Evolutionary conservation across 1,284 basidiomycete genomes (phyloP), one percentile per base, ranked within the genome.

Genomic region (Hymenochaete sp.): DNA sequence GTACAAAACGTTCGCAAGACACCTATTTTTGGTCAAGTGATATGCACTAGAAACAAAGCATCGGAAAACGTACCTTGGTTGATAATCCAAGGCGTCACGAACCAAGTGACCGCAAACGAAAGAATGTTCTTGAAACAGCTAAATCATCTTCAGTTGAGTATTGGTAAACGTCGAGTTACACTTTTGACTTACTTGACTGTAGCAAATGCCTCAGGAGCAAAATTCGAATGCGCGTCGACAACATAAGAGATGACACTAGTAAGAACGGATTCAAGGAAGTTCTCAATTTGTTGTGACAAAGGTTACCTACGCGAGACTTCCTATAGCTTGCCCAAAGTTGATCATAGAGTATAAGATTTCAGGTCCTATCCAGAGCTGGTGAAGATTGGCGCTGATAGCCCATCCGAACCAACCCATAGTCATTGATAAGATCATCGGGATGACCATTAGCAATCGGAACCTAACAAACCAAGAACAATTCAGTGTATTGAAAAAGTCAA

Each of bases 391-490:
- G 28, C 47, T 51, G 13, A 53, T 44, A 2, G 52, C 52, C 52
- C 52, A 53, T 11, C 52, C 52, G 28, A 51, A 53, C 52, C 52
- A 53, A 13, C 52, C 52, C 37, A 53, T 53, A 3, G 47, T 49
- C 13, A 35, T 42, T n/a, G 36, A 27, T 5, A 53, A 24, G 28
- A 51, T 41, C 11, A 45, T 31, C 3, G 52, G 52, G n/a, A 53
- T 48, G n/a, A 51, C 41, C 42, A 53, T 41, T 7, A 53, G 37
- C 2, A 53, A 37, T 10, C 52, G 41, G 35, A 53, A 51, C 22
- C 52, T 53, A n/a, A 31, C 3, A 33, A 29, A 21, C n/a, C 8
- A 33, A 18, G 32, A 24, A 8, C 4, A 8, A 19, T 5, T 45
- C 24, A 22, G 2, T 41, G 38, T n/a, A 26, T 16, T 25, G 18